phyloP scores from a whole-genome alignment of 2,329 filamentous ascomycete genomes.

The Fusarium pseudonygamai region DNA sequence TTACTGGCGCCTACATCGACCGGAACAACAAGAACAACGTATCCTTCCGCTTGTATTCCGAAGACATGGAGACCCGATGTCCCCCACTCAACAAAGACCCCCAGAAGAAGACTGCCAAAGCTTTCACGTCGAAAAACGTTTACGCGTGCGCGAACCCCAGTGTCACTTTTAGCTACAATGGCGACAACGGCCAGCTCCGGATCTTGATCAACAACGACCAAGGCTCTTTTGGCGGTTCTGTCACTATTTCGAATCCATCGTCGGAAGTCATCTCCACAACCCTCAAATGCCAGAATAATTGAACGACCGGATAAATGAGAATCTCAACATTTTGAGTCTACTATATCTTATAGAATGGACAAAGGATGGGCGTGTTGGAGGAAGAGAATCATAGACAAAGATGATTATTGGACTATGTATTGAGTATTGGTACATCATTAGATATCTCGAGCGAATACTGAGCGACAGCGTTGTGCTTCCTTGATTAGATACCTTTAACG shows the following conservation, averaged over 20 bases:
- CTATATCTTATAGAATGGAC: neutral
- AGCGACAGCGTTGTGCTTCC: no score
- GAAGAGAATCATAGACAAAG: neutral
- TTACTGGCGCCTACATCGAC: neutral
- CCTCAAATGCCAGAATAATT: neutral
- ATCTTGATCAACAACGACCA: neutral
- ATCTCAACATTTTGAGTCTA: accelerated
- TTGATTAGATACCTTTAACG: no score
- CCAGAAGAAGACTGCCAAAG: neutral
- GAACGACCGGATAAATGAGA: no score
- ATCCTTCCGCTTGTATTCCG: neutral
- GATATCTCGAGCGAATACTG: no score
- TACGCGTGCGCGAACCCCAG: neutral
- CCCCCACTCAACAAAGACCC: neutral
- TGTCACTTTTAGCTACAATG: neutral
- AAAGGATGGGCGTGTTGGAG: neutral
- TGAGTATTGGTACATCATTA: no score
- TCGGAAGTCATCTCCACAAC: neutral
- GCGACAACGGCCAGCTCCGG: neutral
- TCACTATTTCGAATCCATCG: neutral
- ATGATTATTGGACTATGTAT: no score
- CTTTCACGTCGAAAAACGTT: neutral
- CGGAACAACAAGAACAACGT: neutral
- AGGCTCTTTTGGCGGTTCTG: neutral
- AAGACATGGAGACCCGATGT: neutral